These are phyloP conservation scores for Stropharia rugosoannulata DNA, from an alignment of 768 basidiomycete genomes.

Conservation along the genomic window DNA sequence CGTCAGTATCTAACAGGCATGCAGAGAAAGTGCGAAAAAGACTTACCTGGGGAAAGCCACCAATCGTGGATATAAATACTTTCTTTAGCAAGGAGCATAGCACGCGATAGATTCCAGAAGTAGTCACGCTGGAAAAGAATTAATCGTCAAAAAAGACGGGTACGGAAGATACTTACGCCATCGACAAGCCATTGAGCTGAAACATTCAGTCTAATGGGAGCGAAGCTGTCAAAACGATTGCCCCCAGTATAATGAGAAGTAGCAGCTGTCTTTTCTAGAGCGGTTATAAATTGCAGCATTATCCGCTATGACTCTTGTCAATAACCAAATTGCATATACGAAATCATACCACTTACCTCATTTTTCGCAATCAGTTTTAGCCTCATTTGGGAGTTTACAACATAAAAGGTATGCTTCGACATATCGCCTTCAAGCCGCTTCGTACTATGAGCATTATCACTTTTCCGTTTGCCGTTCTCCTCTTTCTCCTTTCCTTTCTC, in stretches of 20 bases:
- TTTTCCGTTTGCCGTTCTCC: conserved; percentile 39
- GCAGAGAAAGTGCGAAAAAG: conserved; percentile 1
- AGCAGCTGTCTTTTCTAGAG: conserved; percentile 76
- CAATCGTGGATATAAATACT: conserved; percentile 96
- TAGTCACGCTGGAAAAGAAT: conserved; percentile 77
- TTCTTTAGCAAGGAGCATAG: conserved; percentile 85
- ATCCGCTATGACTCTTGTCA: conserved; percentile 56
- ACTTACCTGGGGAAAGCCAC: conserved; percentile 89
- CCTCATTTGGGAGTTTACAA: conserved; percentile 87
- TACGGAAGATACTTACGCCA: conserved; percentile 57
- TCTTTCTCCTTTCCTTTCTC: conserved; percentile 36
- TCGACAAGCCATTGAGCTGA: conserved; percentile 98
- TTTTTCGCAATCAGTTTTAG: conserved; percentile 86
- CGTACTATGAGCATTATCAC: conserved; percentile 14
- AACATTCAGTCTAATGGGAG: conserved; percentile 89
- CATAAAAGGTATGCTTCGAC: conserved; percentile 92
- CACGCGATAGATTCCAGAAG: conserved; percentile 95
- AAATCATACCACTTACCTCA: conserved; percentile 48
- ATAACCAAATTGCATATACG: neutral
- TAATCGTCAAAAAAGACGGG: neutral
- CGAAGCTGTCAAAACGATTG: conserved; percentile 93
- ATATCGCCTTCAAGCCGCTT: conserved; percentile 51
- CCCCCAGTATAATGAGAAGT: conserved; percentile 74
- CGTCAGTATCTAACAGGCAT: neutral
- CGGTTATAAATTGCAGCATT: conserved; percentile 97